These are phyloP conservation scores for Trichosporon ovoides DNA, from an alignment of 1,284 basidiomycete species.

Conservation along the genomic window DNA sequence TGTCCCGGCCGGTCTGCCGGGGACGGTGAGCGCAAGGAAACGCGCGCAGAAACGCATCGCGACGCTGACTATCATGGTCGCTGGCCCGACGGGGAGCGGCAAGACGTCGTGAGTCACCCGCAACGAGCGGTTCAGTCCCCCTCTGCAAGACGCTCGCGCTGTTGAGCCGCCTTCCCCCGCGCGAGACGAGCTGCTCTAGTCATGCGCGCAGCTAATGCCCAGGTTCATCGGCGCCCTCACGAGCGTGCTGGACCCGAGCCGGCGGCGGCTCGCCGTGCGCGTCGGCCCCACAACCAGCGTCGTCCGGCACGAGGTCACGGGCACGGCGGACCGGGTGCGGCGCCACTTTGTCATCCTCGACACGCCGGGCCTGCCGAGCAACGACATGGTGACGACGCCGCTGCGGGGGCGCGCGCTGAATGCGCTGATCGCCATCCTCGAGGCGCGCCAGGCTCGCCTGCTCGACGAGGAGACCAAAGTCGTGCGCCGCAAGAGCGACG, in stretches of 20 bases:
- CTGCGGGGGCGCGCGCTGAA: slow-evolving; percentile 25
- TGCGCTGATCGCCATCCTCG: slow-evolving; percentile 34
- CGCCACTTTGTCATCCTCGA: slow-evolving; percentile 27
- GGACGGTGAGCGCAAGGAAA: not conserved
- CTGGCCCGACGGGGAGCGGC: slow-evolving; percentile 35
- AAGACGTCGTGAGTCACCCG: slow-evolving; percentile 36
- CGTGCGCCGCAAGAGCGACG: slow-evolving; percentile 31
- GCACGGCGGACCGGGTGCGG: slow-evolving; percentile 8
- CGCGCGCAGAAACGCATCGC: slow-evolving; percentile 17
- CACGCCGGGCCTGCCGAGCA: slow-evolving; percentile 36
- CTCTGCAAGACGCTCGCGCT: too few relatives aligned
- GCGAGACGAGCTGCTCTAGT: too few relatives aligned
- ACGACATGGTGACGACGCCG: not conserved
- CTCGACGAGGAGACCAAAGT: slow-evolving; percentile 42
- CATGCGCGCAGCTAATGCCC: not conserved
- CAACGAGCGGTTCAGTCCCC: too few relatives aligned
- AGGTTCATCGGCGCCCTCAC: slow-evolving; percentile 20
- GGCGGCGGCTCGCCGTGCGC: slow-evolving; percentile 6
- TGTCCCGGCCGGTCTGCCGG: slow-evolving; percentile 4
- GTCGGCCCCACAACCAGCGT: slow-evolving; percentile 12
- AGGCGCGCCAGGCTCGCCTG: slow-evolving; percentile 35
- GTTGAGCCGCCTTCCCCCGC: too few relatives aligned
- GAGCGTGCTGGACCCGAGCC: slow-evolving; percentile 12
- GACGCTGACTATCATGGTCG: slow-evolving; percentile 37
- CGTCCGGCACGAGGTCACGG: slow-evolving; percentile 10